These are phyloP conservation scores for Suaeda aralocaspica DNA, from an alignment of 148 eudicot species.

Conservation along the genomic window DNA sequence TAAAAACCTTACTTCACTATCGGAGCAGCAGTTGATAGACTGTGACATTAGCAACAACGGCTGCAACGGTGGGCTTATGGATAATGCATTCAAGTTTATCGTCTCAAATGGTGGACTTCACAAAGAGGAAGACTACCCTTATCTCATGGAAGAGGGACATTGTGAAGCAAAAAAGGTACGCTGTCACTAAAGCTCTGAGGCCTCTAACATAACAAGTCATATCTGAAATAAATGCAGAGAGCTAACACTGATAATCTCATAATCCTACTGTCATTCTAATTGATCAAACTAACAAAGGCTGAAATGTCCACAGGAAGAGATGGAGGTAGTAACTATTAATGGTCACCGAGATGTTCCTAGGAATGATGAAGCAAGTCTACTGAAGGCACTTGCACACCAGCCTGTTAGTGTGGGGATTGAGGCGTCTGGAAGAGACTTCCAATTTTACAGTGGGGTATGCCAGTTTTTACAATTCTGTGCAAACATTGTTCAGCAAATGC, in stretches of 20 bases:
- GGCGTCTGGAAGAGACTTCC: constrained; percentile 50
- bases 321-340: constrained; percentile 42
- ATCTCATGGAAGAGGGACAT: constrained; percentile 46
- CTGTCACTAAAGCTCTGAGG: neutral
- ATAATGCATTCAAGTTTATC: constrained; percentile 46
- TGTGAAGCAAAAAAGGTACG: constrained; percentile 45
- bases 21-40: constrained; percentile 59
- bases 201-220: neutral
- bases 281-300: constrained; percentile 1
- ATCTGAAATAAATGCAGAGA: neutral
- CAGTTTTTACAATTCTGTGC: neutral
- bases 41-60: constrained; percentile 51
- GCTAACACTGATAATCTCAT: too few species aligned
- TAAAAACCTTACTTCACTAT: constrained; percentile 43
- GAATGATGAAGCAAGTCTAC: constrained; percentile 41
- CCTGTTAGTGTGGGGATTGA: constrained; percentile 52
- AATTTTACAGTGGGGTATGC: constrained; percentile 53
- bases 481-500: too few species aligned
- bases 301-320: constrained; percentile 28
- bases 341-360: constrained; percentile 55
- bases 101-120: constrained; percentile 45
- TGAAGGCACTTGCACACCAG: constrained; percentile 57
- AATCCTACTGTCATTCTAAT: neutral
- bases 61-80: constrained; percentile 62
- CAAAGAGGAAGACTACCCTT: constrained; percentile 60